Evolutionary conservation across 768 basidiomycete genomes (phyloP), one percentile per base, ranked within the genome.

Genomic region (Melanogaster broomeanus): DNA sequence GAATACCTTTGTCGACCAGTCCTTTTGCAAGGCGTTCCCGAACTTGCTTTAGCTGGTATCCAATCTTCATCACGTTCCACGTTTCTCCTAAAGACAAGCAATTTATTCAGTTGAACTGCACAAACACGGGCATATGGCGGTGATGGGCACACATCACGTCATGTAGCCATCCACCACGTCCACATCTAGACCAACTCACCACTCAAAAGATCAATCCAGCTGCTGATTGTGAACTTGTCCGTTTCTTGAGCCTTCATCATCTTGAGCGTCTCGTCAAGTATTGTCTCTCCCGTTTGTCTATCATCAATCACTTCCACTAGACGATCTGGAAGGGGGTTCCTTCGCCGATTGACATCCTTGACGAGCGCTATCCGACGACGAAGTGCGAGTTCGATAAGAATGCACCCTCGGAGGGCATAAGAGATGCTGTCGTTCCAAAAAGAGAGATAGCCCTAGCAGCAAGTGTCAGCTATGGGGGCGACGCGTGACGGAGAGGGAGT

Each of bases 401-500:
- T 98, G 69, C 96, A 98, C 5, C 97, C 97, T n/a, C 97, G 85
- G 2, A 99, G 81, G 13, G 96, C 95, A 71, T 99, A 99, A 0
- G 94, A 97, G 59, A 99, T 99, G 73, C 98, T 98, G 77, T 99
- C 96, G 73, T 98, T 98, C 96, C 96, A 98, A 68, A 98, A 98
- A 1, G 93, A 96, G 34, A 98, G 83, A 70, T 98, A 97, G 31
- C 95, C 95, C 83, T 87, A 60, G 38, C 7, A 18, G 55, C 10
- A 38, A 12, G 15, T 42, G 38, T 66, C 41, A 64, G 59, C 35
- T 25, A 56, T 21, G n/a, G 34, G 42, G 12, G 21, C 31, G 21
- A 28, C 27, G 38, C 43, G 33, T 13, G 43, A 18, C 18, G 11
- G n/a, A 27, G n/a, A 33, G 22, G 10, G 21, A 16, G 12, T 44